Evolutionary conservation across 192 early-diverging fungal genomes (phyloP).

Genomic region (Jimgerdemannia flammicorona): DNA sequence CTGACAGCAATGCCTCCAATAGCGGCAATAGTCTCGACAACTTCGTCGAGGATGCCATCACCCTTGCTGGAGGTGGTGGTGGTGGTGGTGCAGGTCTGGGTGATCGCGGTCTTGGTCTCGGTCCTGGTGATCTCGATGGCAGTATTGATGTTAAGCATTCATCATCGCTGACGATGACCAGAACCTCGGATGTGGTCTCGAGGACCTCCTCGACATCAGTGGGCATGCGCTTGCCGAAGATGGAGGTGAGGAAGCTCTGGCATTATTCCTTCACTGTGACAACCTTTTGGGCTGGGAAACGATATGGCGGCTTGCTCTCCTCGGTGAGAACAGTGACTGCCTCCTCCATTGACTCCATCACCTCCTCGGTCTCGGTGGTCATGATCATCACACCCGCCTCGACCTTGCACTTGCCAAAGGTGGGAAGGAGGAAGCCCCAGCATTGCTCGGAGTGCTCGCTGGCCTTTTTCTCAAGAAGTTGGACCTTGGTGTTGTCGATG

Average conservation of each 20-base stretch:
- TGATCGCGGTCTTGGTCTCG: not conserved
- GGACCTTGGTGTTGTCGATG: no score
- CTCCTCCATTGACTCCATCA: not conserved
- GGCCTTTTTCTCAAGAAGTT: no score
- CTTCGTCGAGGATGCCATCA: no score
- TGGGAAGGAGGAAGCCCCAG: no score
- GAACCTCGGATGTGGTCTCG: no score
- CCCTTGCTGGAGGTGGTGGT: not conserved
- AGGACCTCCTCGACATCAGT: no score
- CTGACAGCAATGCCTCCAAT: not conserved
- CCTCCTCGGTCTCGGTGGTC: not conserved
- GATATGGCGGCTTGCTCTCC: not conserved
- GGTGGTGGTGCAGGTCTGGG: no score
- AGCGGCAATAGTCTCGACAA: not conserved
- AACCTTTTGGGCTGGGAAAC: not conserved
- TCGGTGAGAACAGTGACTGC: not conserved
- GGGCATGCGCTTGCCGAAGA: not conserved
- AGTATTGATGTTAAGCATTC: no score
- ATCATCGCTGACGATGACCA: no score
- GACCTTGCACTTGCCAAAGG: not conserved
- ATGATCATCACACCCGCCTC: not conserved
- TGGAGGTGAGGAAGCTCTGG: conserved; percentile 19
- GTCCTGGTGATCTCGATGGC: no score
- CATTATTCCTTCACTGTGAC: conserved; percentile 29
- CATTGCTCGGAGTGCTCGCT: no score